Percentiles rank a stretch among this genome's conserved stretches.
These are phyloP conservation scores for Candida broadrunensis DNA, from an alignment of 805 yeast genomes.

Conservation along the genomic window DNA sequence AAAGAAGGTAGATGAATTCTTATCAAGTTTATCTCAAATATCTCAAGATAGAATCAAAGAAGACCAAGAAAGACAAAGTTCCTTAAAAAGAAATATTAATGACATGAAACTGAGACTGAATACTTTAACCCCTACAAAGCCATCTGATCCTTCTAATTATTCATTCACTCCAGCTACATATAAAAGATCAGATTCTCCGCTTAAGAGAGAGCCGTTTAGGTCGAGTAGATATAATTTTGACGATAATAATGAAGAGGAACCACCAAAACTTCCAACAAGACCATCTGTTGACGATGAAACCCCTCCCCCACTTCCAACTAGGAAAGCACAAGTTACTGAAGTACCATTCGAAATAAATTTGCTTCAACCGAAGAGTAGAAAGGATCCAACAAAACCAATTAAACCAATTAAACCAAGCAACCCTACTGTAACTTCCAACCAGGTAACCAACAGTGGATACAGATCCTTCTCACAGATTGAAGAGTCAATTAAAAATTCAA, in stretches of 20 bases:
- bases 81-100: conserved; percentile 29
- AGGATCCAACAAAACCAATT: background rate
- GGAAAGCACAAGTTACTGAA: background rate
- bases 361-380: conserved; percentile 6
- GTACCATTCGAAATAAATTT: conserved; percentile 1
- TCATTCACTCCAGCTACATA: background rate
- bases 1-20: conserved; percentile 36
- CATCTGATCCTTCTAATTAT: background rate
- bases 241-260: background rate
- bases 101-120: conserved; percentile 23
- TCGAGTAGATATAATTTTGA: background rate
- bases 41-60: conserved; percentile 33
- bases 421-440: conserved; percentile 10
- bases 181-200: background rate
- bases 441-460: conserved; percentile 3
- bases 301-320: conserved; percentile 12
- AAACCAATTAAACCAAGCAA: conserved; percentile 4
- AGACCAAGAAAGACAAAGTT: conserved; percentile 33
- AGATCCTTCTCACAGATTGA: conserved; percentile 21
- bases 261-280: conserved; percentile 4
- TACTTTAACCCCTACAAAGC: conserved; percentile 18
- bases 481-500: conserved; percentile 10
- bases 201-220: background rate
- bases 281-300: conserved; percentile 7
- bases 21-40: conserved; percentile 30